Conservation (phyloP, 2,329 filamentous ascomycete genomes). For the Lecanicillium sp. region DNA sequence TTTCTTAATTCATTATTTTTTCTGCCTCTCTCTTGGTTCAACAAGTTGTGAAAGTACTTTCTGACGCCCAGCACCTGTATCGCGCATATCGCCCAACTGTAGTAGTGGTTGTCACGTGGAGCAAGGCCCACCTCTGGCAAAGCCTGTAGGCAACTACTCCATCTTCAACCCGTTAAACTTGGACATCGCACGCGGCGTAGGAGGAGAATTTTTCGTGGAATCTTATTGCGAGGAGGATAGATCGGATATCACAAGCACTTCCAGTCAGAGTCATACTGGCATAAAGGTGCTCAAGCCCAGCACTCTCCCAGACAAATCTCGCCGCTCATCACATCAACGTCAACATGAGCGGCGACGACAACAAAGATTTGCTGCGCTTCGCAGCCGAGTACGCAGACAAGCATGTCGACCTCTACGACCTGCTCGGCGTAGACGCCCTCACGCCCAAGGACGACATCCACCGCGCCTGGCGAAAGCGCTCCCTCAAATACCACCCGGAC, state of each 20-base stretch:
- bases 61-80: no score
- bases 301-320: no score
- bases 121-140: background rate
- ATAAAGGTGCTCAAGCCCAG: no score
- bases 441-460: conserved; percentile 67
- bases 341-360: conserved; percentile 27
- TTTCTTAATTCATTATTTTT: no score
- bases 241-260: no score
- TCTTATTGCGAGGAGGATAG: no score
- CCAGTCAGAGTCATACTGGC: no score
- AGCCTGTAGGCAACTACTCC: background rate
- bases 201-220: background rate
- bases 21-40: no score
- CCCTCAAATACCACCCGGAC: conserved; percentile 90
- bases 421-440: conserved; percentile 60
- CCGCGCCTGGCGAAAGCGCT: conserved; percentile 75
- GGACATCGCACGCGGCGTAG: background rate
- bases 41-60: no score
- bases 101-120: no score
- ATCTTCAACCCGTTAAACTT: background rate
- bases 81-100: no score
- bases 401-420: conserved; percentile 68
- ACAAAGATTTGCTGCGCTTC: conserved; percentile 43
- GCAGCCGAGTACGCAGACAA: conserved; percentile 53
- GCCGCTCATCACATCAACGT: background rate